phyloP scores from a whole-genome alignment of 495 filamentous ascomycete genomes.

The Penicillium coprophilum region DNA sequence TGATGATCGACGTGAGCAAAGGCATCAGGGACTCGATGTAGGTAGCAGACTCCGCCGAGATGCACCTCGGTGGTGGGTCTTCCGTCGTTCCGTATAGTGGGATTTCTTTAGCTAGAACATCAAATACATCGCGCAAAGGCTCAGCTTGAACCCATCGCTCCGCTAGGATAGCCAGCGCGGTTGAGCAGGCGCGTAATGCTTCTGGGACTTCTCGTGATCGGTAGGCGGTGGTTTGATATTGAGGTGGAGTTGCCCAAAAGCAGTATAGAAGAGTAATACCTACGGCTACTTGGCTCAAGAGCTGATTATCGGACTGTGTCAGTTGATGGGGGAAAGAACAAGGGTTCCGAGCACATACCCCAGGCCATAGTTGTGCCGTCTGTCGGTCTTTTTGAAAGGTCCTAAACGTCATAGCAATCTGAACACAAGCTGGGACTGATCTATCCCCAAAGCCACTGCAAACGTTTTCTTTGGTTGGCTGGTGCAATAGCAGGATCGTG shows the following conservation, averaged over 20 bases:
- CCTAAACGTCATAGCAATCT: conserved; percentile 22
- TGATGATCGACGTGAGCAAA: conserved; percentile 11
- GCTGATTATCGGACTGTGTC: conserved; percentile 4
- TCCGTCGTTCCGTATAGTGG: neutral
- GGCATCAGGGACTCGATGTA: conserved; percentile 13
- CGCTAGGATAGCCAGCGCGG: conserved; percentile 18
- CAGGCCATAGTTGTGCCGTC: conserved; percentile 27
- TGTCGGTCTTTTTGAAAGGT: conserved; percentile 25
- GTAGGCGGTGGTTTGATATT: conserved; percentile 11
- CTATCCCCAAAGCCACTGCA: conserved; percentile 13
- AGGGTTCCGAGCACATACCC: conserved; percentile 10
- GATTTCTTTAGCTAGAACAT: conserved; percentile 17
- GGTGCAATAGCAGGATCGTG: conserved; percentile 19
- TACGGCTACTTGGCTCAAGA: conserved; percentile 24
- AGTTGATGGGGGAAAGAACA: neutral
- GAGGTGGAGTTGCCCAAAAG: conserved; percentile 23
- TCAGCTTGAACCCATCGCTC: conserved; percentile 26
- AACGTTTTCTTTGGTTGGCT: conserved; percentile 19
- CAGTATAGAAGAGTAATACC: conserved; percentile 27
- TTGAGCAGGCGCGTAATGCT: conserved; percentile 22
- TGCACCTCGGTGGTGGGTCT: neutral
- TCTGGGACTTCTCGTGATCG: conserved; percentile 7
- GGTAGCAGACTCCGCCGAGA: conserved; percentile 4
- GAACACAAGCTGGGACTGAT: conserved; percentile 17
- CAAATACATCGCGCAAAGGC: conserved; percentile 25